phyloP scores from a whole-genome alignment of 192 early-diverging fungal species.

The Backusella sp. region DNA sequence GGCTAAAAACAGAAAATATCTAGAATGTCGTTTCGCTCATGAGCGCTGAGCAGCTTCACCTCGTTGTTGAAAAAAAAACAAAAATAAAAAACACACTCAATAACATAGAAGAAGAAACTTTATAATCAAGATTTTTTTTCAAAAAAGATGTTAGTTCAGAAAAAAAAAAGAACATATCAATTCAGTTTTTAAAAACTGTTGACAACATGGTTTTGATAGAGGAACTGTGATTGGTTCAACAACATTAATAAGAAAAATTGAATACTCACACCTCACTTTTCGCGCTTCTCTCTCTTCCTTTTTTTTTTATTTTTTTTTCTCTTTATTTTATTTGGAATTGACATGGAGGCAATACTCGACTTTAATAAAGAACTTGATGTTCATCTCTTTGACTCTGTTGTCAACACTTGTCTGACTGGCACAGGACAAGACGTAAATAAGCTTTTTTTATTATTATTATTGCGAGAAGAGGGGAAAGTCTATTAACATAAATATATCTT shows the following conservation, averaged over 20 bases:
- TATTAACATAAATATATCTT: conserved; percentile 17
- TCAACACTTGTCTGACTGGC: conserved; percentile 74
- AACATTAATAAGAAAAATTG: background rate
- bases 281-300: background rate
- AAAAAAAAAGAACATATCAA: background rate
- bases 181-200: background rate
- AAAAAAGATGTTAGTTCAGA: background rate
- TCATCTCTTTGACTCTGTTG: conserved; percentile 83
- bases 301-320: background rate
- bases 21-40: background rate
- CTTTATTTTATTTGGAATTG: background rate
- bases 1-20: background rate
- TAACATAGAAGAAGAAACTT: no score
- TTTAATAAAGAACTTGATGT: conserved; percentile 88
- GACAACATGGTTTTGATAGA: background rate
- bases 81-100: no score
- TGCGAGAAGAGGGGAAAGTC: background rate
- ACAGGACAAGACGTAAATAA: conserved; percentile 61
- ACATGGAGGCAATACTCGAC: conserved; percentile 73
- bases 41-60: background rate
- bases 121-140: no score
- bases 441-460: background rate
- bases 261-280: background rate
- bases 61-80: no score
- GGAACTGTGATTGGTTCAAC: background rate